Evolutionary conservation across 345 rosid species (phyloP).

Genomic region (Draba incana): DNA sequence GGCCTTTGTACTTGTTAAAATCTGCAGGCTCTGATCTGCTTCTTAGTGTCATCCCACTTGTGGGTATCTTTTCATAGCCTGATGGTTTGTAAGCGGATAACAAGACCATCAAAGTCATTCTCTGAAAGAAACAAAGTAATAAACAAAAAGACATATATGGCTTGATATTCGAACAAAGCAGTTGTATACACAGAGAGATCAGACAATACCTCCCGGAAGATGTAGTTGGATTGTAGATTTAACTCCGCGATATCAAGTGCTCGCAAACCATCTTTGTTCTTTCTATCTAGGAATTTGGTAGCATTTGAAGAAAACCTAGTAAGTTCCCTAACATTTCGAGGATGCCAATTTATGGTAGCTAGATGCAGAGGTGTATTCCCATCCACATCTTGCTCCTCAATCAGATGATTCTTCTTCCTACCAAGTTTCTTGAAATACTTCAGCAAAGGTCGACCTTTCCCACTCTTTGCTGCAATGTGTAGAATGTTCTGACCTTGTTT

Average conservation of each 20-base stretch:
- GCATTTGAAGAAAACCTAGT: not conserved
- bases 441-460: not conserved
- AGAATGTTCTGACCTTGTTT: constrained; percentile 1
- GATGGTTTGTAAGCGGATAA: not conserved
- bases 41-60: not conserved
- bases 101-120: constrained; percentile 8
- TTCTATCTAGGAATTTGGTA: not conserved
- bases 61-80: not conserved
- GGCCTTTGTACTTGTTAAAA: not conserved
- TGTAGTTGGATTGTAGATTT: not conserved
- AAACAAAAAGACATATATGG: not conserved
- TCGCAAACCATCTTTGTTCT: not conserved
- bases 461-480: constrained; percentile 7
- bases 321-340: too few species aligned
- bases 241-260: not conserved
- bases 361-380: constrained; percentile 22
- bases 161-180: not conserved
- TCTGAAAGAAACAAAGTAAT: not conserved
- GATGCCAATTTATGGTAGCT: constrained; percentile 21
- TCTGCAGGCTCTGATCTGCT: not conserved
- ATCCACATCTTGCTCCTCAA: not conserved
- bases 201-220: constrained; percentile 15
- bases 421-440: not conserved
- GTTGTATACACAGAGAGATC: not conserved
- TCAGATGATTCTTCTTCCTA: not conserved